Evolutionary conservation across 2,329 filamentous ascomycete species (phyloP).

Genomic region (Triangularia setosa): DNA sequence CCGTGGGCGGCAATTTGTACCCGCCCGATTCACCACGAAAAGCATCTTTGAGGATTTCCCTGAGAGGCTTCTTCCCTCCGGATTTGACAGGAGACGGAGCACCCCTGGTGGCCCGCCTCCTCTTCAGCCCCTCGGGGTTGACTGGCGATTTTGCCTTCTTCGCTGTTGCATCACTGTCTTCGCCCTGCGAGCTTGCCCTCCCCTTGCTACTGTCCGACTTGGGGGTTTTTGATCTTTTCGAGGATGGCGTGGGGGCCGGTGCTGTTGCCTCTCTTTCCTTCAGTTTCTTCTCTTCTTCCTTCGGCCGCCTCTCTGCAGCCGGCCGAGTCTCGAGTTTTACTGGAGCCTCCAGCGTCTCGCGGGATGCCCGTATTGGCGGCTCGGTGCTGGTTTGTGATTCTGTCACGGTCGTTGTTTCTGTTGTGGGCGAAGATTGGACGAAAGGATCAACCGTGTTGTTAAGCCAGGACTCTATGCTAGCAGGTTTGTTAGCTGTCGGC

Average conservation of each 20-base stretch:
- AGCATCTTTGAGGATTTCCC: slow-evolving; percentile 57
- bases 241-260: background rate
- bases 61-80: slow-evolving; percentile 46
- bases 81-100: slow-evolving; percentile 47
- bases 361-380: slow-evolving; percentile 22
- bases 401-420: background rate
- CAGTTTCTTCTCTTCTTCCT: slow-evolving; percentile 10
- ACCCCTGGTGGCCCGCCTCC: slow-evolving; percentile 53
- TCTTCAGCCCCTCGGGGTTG: slow-evolving; percentile 42
- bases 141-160: slow-evolving; percentile 32
- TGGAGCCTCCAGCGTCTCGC: slow-evolving; percentile 22
- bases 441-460: slow-evolving; percentile 53
- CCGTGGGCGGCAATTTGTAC: slow-evolving; percentile 41
- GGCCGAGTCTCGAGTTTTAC: background rate
- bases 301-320: slow-evolving; percentile 20
- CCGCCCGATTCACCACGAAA: slow-evolving; percentile 59
- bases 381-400: background rate
- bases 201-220: background rate
- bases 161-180: slow-evolving; percentile 26
- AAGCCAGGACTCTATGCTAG: slow-evolving; percentile 63
- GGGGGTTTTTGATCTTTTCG: slow-evolving; percentile 7
- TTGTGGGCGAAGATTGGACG: slow-evolving; percentile 42
- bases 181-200: slow-evolving; percentile 13
- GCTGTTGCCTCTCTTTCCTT: slow-evolving; percentile 1
- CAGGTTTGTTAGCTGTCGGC: slow-evolving; percentile 51